These are phyloP conservation scores for Ascocoryne sarcoides DNA, from an alignment of 2,329 filamentous ascomycete genomes.

Conservation along the genomic window DNA sequence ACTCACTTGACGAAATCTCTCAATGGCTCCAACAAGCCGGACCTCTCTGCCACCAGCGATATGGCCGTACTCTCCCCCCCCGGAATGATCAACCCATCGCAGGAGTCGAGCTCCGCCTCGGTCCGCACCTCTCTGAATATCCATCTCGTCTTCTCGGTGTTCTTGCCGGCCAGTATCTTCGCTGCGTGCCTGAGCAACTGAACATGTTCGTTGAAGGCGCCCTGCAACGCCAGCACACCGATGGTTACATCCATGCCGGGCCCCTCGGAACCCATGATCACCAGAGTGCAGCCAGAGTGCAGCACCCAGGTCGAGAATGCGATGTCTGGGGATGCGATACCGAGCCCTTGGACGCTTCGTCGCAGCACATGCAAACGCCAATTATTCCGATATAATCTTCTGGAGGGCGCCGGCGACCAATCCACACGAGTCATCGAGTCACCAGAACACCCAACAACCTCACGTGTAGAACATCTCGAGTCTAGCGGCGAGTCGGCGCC, in stretches of 20 bases:
- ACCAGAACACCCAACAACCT: no score
- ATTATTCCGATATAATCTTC: no score
- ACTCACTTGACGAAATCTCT: constrained; percentile 83
- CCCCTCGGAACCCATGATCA: constrained; percentile 14
- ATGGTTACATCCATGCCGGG: constrained; percentile 37
- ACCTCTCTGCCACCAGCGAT: constrained; percentile 75
- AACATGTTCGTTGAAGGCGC: constrained; percentile 86
- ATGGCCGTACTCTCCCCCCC: constrained; percentile 95
- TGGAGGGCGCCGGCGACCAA: no score
- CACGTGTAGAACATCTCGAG: no score
- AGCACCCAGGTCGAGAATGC: no score
- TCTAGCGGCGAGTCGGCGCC: neutral
- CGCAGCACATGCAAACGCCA: no score
- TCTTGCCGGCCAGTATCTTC: constrained; percentile 32
- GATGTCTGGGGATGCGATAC: no score
- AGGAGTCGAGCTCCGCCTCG: constrained; percentile 56
- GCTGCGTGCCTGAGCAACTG: constrained; percentile 64
- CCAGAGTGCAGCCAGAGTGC: no score
- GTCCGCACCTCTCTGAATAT: constrained; percentile 74
- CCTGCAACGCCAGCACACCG: constrained; percentile 70
- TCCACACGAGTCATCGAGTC: no score
- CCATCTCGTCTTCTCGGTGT: constrained; percentile 14
- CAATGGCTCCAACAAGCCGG: constrained; percentile 73
- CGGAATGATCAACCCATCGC: constrained; percentile 80
- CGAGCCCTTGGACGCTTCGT: no score